Evolutionary conservation across 208 protist genomes (phyloP), one percentile per base, ranked within the genome.

Genomic region (Tetramitus jugosus): DNA sequence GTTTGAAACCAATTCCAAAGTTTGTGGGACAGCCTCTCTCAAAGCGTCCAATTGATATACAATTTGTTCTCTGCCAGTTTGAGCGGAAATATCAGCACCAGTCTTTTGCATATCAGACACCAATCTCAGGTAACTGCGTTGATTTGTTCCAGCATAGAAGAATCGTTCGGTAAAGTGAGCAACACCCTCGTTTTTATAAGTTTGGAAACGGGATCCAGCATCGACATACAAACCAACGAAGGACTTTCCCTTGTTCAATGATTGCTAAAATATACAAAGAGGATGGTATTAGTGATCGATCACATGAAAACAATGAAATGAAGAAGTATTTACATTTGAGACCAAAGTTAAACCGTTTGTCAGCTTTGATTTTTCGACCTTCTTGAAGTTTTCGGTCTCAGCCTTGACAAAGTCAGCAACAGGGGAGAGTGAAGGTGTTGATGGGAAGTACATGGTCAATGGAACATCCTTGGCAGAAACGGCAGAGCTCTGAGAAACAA

Each of bases 161-260:
- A 74, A 74, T 53, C 37, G 46, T 53, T 52, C 17, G 39, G 53
- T 42, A 74, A 74, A 74, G 42, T 74, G 67, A 39, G 67, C 29
- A 39, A 53, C 42, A 53, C 67, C 67, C 10, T 10, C 39, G 29
- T 20, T 53, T 31, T 43, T 35, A 35, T 53, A 74, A 33, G 67
- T 74, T 74, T 74, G n/a, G 39, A 31, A 26, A 53, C 67, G 39
- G 8, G 67, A 74, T 39, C 67, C 67, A 74, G 42, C 67, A 53
- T 74, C 53, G 17, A 74, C 67, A 74, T 39, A n/a, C 10, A 74
- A 4, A 52, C 67, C 53, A n/a, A 74, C 39, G 37, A 74, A 39
- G 37, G n/a, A 39, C 1, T 29, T 13, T 53, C 67, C 67, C 23
- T 10, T 53, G 33, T 17, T 31, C 20, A 10, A 33, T 29, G 67